Base-by-base conservation (phyloP, 805 yeast species). In the Saccharomycopsis guyanensis region DNA sequence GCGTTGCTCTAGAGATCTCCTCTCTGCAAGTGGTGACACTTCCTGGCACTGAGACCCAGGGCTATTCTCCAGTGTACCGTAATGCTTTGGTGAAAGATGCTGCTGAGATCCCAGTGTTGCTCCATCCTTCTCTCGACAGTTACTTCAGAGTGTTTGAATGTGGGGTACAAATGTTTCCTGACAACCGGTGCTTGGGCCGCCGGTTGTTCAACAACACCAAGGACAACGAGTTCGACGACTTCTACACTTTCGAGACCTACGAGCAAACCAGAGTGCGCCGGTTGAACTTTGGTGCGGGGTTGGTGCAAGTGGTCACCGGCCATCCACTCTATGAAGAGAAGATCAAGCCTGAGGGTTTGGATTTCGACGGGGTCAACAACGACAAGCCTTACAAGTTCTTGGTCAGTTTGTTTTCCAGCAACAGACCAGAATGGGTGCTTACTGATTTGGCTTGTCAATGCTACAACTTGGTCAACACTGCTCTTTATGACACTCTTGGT, bases 381-480 rank as follows among this genome's bases (percentile, higher is more conserved):
- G 25, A 16, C 32, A n/a, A 18, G 54, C 35, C 33, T 40, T 45
- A 27, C 38, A 35, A 13, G 50, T 56, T 16, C 37, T 56, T 25
- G 46, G 49, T n/a, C 12, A 82, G 83, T 56, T 64, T 83, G 59
- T 66, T 65, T 41, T 61, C 79, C 49, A 78, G 86, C 4, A 76
- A 80, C 54, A 67, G 79, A 18, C 87, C 88, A 20, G 69, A 79
- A 12, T 84, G 91, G 89, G 68, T 72, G 27, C 59, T 82, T 15
- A 61, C 82, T 27, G 93, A 84, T 63, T 60, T 82, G 55, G 88
- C 87, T 0, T 75, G 82, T 55, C 71, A 69, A 37, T 69, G 76
- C 6, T 80, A 76, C 64, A 71, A 72, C 59, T 71, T 68, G 7
- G 60, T 75, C 13, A 69, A 70, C 49, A 76, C 79, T 5, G 71